Conservation (phyloP, 257 asterid genomes). For the Jasminum sambac region DNA sequence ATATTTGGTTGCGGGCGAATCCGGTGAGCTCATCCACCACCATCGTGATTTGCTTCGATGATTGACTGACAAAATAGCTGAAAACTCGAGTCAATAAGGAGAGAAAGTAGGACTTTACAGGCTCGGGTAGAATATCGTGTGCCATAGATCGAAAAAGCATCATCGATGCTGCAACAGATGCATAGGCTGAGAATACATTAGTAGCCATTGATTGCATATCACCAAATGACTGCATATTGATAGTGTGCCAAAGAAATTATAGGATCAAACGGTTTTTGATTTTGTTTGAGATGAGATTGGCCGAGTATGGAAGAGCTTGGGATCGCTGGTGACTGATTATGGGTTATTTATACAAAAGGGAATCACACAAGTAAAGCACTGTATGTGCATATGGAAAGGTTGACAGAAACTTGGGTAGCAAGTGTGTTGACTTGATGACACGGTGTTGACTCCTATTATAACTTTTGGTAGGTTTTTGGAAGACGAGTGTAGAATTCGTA, state of each 20-base stretch:
- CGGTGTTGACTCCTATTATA: neutral
- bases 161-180: slow-evolving; percentile 65
- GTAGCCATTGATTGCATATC: slow-evolving; percentile 59
- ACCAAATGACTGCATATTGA: slow-evolving; percentile 34
- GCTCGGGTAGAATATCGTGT: slow-evolving; percentile 55
- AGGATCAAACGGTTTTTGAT: neutral
- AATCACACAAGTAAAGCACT: neutral
- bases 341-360: neutral
- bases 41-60: slow-evolving; percentile 42
- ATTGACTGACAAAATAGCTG: slow-evolving; percentile 32
- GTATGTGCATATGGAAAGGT: neutral
- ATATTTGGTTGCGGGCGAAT: slow-evolving; percentile 53
- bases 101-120: slow-evolving; percentile 32
- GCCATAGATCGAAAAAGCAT: slow-evolving; percentile 71
- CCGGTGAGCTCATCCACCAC: slow-evolving; percentile 69
- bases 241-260: neutral
- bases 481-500: neutral
- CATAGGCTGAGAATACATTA: slow-evolving; percentile 70
- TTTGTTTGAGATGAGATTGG: neutral
- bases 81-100: slow-evolving; percentile 24
- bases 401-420: neutral
- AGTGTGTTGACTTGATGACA: neutral
- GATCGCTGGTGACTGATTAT: neutral
- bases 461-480: neutral
- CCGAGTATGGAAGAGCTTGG: neutral